Evolutionary conservation across 202 grass and related monocot species (phyloP), one percentile per base, ranked within the genome.

Genomic region (Eragrostis tef): DNA sequence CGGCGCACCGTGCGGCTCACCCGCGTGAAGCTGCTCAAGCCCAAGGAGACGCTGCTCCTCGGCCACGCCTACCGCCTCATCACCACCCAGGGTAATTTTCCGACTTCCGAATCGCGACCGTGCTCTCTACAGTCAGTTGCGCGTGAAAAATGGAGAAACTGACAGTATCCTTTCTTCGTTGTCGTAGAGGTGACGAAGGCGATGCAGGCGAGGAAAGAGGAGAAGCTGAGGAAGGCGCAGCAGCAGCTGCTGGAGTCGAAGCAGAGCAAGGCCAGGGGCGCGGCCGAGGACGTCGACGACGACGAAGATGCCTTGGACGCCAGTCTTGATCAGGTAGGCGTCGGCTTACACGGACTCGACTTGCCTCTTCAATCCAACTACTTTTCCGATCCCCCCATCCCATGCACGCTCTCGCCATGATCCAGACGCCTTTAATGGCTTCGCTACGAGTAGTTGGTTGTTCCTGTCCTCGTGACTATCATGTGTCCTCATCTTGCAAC

Each of bases 11-110:
- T 92, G 60, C 71, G 92, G 7, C 69, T 97, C 50, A 97, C 94
- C 13, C 85, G 94, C 72, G 86, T 98, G 44, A 93, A 93, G 88
- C 90, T 98, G 2, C 95, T 98, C 75, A 94, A 94, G 79, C 92
- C 95, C 76, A 93, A 81, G 73, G 97, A 96, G 39, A 79, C 62
- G 12, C 89, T 99, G 67, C 64, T 96, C 65, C 79, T 96, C 50
- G 91, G 93, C 50, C 89, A 96, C 34, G 93, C 88, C 42, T 99
- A 96, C 71, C 89, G 97, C 16, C 91, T 99, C 89, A 90, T 99
- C 89, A 90, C 87, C 75, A 84, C 93, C 36, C 81, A 99, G 42
- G 93, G 96, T 90, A 64, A 9, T 0, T 64, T 15, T 43, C 34
- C 51, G 3, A 16, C 20, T 42, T n/a, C 17, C 27, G 34, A 44